Percentiles rank a stretch among this genome's conserved stretches.
Evolutionary conservation across 2,329 filamentous ascomycete genomes (phyloP).

Genomic region (Calcarisporium arbuscula): DNA sequence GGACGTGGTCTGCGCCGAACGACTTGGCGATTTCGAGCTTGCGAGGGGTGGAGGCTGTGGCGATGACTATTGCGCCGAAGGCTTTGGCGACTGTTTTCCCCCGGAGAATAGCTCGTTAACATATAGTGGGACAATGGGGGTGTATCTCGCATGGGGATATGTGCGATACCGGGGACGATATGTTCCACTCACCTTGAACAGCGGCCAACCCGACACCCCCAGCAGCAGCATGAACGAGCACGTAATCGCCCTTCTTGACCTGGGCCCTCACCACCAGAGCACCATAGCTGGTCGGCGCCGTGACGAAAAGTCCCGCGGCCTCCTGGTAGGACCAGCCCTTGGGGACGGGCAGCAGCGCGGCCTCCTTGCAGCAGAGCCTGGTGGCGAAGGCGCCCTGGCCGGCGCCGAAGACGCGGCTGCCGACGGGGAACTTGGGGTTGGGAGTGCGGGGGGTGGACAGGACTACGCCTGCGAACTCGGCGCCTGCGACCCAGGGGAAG

Average conservation of each 20-base stretch:
- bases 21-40: constrained; percentile 73
- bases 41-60: constrained; percentile 73
- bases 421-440: constrained; percentile 59
- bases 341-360: constrained; percentile 65
- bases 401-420: constrained; percentile 81
- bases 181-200: constrained; percentile 56
- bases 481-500: constrained; percentile 81
- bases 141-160: too few species aligned
- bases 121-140: neutral
- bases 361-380: constrained; percentile 61
- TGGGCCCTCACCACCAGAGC: constrained; percentile 72
- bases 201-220: constrained; percentile 88
- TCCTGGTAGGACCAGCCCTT: constrained; percentile 76
- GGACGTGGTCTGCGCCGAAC: constrained; percentile 78
- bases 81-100: constrained; percentile 78
- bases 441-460: constrained; percentile 54
- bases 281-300: constrained; percentile 83
- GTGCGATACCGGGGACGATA: too few species aligned
- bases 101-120: neutral
- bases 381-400: constrained; percentile 82
- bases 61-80: constrained; percentile 84
- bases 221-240: constrained; percentile 86
- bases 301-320: constrained; percentile 85
- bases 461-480: constrained; percentile 79
- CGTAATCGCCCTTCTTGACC: constrained; percentile 74